Evolutionary conservation across 768 basidiomycete species (phyloP), one percentile per base, ranked within the genome.

Genomic region (Lactifluus pinguis): DNA sequence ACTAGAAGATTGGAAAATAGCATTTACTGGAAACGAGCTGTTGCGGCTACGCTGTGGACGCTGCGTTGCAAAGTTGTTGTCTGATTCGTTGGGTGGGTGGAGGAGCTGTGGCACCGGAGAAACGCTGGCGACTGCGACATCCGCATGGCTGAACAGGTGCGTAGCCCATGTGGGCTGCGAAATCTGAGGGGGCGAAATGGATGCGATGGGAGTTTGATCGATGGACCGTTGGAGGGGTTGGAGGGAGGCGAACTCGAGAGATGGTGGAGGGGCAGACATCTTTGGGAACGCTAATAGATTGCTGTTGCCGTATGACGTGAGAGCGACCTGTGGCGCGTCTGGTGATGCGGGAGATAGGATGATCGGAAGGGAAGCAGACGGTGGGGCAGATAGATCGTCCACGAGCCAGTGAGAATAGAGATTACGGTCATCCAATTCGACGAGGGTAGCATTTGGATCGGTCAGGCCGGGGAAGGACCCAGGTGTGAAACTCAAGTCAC

Each of bases 1-100:
- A 64, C 86, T 87, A 10, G 86, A 80, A 11, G 87, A 85, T 55
- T 82, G 82, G 75, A 90, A 87, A 56, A 84, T 73, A 41, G 81
- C 79, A 17, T 76, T 74, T 34, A 83, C 73, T n/a, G 82, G 70
- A 68, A 67, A 80, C 74, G 66, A 79, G 72, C 67, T 78, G 8
- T 68, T 71, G 59, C 73, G 69, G 48, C 68, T 72, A 36, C 72
- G 73, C 19, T 71, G 72, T 56, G 71, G 78, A 19, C 72, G 70
- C 66, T 74, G 76, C 45, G 75, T 74, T 41, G 76, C 72, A 68
- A 74, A 76, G 59, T 71, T 72, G 59, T 71, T 72, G 63, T 76
- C 76, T 49, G 77, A 52, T 58, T 72, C 68, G 66, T 77, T 62
- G 74, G 73, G 32, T 73, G 77, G 57, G 59, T 65, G 49, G 21